Conservation (phyloP, 371 early-diverging fungal genomes). For the Syncephalastrum sp. region DNA sequence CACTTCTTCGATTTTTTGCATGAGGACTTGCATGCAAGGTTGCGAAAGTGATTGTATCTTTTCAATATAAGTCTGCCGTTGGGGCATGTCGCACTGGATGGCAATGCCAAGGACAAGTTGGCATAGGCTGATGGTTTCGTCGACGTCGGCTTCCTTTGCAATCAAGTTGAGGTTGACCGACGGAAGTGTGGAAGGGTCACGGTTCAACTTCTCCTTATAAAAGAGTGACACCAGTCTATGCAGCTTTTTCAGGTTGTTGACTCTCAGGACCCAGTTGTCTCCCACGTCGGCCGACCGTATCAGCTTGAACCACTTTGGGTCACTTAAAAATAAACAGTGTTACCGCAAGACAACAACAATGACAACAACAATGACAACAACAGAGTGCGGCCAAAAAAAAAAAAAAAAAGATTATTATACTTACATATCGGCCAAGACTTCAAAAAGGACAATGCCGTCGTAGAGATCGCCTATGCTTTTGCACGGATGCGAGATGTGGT, state of each 20-base stretch:
- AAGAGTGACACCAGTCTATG: constrained; percentile 80
- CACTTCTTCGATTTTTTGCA: constrained; percentile 82
- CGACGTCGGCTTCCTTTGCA: constrained; percentile 72
- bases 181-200: constrained; percentile 45
- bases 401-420: constrained; percentile 41
- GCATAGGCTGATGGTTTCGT: constrained; percentile 78
- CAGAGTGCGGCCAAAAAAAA: neutral
- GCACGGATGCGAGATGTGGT: constrained; percentile 60
- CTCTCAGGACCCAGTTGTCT: constrained; percentile 91
- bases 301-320: constrained; percentile 85
- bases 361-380: neutral
- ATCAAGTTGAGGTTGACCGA: constrained; percentile 77
- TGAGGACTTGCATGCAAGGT: constrained; percentile 76
- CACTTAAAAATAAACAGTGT: constrained; percentile 46
- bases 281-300: constrained; percentile 73
- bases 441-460: constrained; percentile 79
- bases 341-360: neutral
- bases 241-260: constrained; percentile 88
- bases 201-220: constrained; percentile 81
- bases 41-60: constrained; percentile 76
- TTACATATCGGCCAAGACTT: constrained; percentile 85
- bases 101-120: constrained; percentile 80
- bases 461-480: constrained; percentile 68
- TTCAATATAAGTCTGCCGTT: constrained; percentile 76
- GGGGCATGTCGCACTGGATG: constrained; percentile 65